Evolutionary conservation across 441 rosid genomes (phyloP), one percentile per base, ranked within the genome.

Genomic region (Arabidopsis lyrata): DNA sequence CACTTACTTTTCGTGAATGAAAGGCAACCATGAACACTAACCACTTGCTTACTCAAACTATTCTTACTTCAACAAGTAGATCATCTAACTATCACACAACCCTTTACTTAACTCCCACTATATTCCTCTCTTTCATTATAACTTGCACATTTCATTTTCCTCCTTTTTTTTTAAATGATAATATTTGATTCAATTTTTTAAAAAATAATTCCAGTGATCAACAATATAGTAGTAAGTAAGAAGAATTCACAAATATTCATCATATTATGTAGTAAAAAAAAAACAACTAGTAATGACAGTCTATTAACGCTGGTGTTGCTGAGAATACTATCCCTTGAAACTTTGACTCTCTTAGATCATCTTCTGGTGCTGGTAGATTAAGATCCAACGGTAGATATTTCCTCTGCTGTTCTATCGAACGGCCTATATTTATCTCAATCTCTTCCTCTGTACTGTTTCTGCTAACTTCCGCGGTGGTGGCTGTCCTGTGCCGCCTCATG

Each of bases 361-460:
- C 99, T 52, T 87, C 95, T 11, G 97, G 98, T 24, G 99, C 98
- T 13, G 99, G 98, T 32, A 92, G 91, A 78, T 95, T 95, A 53
- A 95, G 96, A 85, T 95, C 99, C 80, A 95, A 76, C 29, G 81
- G 18, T 41, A 92, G 82, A 47, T 84, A 75, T 50, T 75, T 86
- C 73, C 84, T 83, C 10, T 79, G 77, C 75, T 85, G 6, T 8
- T 62, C 85, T 73, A 79, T 74, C 49, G 68, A 72, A 31, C 77
- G 65, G 48, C 11, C 6, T 11, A 16, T 8, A 22, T 60, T 63
- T 1, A 58, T 58, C 36, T 42, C 18, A 39, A 32, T 50, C 24
- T 75, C 67, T 2, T 56, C 55, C 58, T 64, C 78, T 50, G 76
- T 50, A 58, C 68, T 66, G 58, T 42, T 68, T 34, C 27, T 58